Base-by-base conservation (phyloP, 352 stramenopile genomes). In the Pythium oligandrum region DNA sequence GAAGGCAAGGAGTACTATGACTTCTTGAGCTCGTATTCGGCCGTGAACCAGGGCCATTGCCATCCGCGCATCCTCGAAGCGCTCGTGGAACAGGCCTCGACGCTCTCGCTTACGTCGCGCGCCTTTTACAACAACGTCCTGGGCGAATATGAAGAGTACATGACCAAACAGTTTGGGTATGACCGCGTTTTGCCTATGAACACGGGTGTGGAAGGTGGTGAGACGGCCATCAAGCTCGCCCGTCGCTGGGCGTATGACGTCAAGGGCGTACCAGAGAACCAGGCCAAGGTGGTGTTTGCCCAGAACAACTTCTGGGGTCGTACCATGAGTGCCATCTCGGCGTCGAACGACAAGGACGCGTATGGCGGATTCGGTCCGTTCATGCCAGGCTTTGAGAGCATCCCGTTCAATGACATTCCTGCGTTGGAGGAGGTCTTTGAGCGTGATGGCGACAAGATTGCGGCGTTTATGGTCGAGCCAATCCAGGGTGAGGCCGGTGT, bases 301-400 rank as follows among this genome's bases (percentile, higher is more conserved):
- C 81, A 96, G 66, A 96, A 98, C 65, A 99, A 99, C 71, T 99
- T 99, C 72, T 99, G 97, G 97, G 97, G 97, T 44, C 86, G 97
- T 38, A 99, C 96, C 1, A 82, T 99, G 59, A 97, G 95, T 44
- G 97, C 97, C 4, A 96, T 99, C 54, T 98, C 88, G 46, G 78
- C 84, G 26, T 98, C 90, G 12, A 97, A 91, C 67, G 97, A 98
- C 55, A 73, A 77, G 57, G 75, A 90, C 45, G 83, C 83, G 4
- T 93, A 71, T 45, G 78, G 78, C 52, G 81, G 83, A 48, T 99
- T 98, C 68, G 97, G 97, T 5, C 97, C 97, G 10, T 99, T 96
- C 77, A 98, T 99, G 92, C 97, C 97, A 10, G 96, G 96, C 55
- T 99, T 99, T 73, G 73, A 74, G 32, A 81, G 59, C 43, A 74